Conservation (phyloP, 495 filamentous ascomycete species). For the Saxophila tyrrhenica region DNA sequence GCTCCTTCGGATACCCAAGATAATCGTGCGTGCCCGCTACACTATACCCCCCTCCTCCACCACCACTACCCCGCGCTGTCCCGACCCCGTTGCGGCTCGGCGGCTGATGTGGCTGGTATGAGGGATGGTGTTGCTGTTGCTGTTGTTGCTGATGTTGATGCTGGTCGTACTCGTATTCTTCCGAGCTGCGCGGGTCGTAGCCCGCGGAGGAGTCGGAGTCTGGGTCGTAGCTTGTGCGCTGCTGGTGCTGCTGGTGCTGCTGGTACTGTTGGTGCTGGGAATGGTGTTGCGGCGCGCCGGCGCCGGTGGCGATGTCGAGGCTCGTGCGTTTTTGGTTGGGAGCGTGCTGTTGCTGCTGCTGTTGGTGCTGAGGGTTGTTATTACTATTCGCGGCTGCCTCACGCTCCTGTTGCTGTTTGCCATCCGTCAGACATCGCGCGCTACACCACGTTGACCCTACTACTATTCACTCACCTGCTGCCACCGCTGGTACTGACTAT, state of each 20-base stretch:
- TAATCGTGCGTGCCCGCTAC: conserved; percentile 28
- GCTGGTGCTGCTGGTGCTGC: conserved; percentile 2
- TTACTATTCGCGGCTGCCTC: not conserved
- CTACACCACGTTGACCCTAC: conserved; percentile 8
- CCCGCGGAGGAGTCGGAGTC: not conserved
- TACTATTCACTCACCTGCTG: conserved; percentile 45
- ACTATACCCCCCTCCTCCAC: conserved; percentile 21
- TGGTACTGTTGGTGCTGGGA: not conserved
- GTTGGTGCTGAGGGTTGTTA: not conserved
- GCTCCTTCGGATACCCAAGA: conserved; percentile 21
- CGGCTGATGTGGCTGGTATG: conserved; percentile 6
- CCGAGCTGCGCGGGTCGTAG: conserved; percentile 13
- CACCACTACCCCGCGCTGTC: not conserved
- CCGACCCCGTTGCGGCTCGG: not conserved
- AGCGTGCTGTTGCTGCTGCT: not conserved
- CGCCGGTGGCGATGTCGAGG: conserved; percentile 2
- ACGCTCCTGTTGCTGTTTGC: not conserved
- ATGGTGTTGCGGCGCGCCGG: not conserved
- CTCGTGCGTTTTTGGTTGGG: not conserved
- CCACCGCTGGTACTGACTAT: conserved; percentile 50
- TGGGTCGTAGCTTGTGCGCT: conserved; percentile 7
- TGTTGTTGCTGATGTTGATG: not conserved
- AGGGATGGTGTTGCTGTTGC: not conserved
- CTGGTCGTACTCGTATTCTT: conserved; percentile 11
- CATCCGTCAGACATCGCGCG: conserved; percentile 1